Evolutionary conservation across 192 early-diverging fungal species (phyloP).

Genomic region (Ramicandelaber brevisporus): DNA sequence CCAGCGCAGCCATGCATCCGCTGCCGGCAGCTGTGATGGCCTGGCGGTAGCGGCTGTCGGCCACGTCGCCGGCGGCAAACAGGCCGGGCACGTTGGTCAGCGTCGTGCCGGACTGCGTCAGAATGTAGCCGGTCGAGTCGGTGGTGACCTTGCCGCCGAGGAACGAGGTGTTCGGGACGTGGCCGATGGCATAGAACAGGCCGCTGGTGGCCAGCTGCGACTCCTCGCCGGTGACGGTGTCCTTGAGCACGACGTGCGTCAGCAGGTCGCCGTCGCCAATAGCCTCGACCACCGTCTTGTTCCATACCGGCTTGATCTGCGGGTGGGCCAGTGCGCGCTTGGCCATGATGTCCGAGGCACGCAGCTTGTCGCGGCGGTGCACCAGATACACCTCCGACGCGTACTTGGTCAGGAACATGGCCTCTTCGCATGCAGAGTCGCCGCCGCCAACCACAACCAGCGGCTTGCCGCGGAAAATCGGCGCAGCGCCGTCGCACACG

Average conservation of each 20-base stretch:
- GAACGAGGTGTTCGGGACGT: conserved; percentile 61
- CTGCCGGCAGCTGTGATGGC: conserved; percentile 90
- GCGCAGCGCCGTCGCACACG: conserved; percentile 94
- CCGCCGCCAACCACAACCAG: conserved; percentile 91
- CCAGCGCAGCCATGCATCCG: conserved; percentile 94
- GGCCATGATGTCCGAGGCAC: conserved; percentile 96
- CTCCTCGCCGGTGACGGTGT: conserved; percentile 44
- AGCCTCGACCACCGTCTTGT: conserved; percentile 57
- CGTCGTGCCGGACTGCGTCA: conserved; percentile 47
- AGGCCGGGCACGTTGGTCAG: conserved; percentile 75
- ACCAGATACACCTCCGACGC: conserved; percentile 83
- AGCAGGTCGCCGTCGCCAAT: conserved; percentile 71
- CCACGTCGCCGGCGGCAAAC: conserved; percentile 95
- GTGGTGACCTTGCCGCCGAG: conserved; percentile 51
- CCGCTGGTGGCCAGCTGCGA: conserved; percentile 55
- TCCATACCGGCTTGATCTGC: conserved; percentile 85
- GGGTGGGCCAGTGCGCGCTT: conserved; percentile 56
- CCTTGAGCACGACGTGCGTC: conserved; percentile 37
- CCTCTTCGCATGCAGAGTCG: conserved; percentile 90
- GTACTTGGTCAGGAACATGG: conserved; percentile 90
- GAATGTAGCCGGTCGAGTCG: conserved; percentile 78
- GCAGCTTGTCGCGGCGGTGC: conserved; percentile 82
- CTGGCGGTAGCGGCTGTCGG: conserved; percentile 89
- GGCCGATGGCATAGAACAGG: conserved; percentile 96
- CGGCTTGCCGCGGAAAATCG: conserved; percentile 89